Base-by-base conservation (phyloP, 2,329 filamentous ascomycete genomes). In the Aureobasidium sp. region DNA sequence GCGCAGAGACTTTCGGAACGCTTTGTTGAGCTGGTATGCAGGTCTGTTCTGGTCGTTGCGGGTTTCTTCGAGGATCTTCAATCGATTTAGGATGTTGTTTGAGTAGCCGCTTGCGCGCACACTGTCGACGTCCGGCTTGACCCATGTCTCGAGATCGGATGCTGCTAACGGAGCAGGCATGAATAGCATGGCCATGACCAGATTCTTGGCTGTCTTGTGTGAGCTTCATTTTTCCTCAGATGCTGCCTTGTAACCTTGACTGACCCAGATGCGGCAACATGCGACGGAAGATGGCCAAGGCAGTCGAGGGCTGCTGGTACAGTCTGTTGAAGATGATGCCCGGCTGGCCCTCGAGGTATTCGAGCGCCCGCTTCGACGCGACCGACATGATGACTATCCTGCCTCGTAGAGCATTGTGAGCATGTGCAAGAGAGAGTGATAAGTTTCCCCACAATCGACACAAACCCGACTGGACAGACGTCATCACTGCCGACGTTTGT, bases 131-230 rank as follows among this genome's bases (percentile, higher is more conserved):
- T 82, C 81, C 6, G 90, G 83, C 67, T 87, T 89, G 56, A 97
- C 86, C 91, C 93, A 96, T 45, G 84, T 78, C 68, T 97, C 91
- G 63, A 99, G 82, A 69, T 95, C 89, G 65, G 84, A 79, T n/a
- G 90, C 82, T 2, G 85, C 83, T 66, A 97, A 84, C 0, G 94
- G 90, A 12, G 83, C 81, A 44, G 90, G 89, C 78, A 95, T 88
- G 77, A 96, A 99, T 4, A 99, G 85, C 70, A 99, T 85, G 42
- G 90, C 89, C 88, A 97, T 96, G 64, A 99, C 93, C 70, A 99
- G 88, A 17, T 87, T 91, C 81, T 99, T 97, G 68, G 94, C 93
- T 90, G 69, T 33, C 24, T 40, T 49, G 52, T 33, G 64, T 63
- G n/a, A 61, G 35, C 31, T 44, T 9, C 1, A 37, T 2, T 17